These are phyloP conservation scores for Cladosporium sp. DNA, from an alignment of 2,329 filamentous ascomycete species.

Conservation along the genomic window DNA sequence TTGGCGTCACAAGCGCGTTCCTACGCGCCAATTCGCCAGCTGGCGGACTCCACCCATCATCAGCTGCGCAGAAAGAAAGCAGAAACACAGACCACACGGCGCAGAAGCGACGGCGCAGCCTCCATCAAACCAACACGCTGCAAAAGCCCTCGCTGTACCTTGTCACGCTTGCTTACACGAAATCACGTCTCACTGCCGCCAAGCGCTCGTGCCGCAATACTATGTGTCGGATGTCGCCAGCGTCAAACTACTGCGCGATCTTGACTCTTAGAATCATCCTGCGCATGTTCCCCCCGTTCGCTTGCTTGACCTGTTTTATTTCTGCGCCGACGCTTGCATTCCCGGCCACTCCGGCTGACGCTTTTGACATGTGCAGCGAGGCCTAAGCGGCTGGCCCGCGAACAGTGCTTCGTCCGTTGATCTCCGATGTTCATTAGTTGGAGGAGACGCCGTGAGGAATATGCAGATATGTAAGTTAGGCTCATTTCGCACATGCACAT, in stretches of 20 bases:
- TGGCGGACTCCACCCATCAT: slow-evolving; percentile 7
- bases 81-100: background rate
- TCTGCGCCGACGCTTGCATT: slow-evolving; percentile 9
- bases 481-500: background rate
- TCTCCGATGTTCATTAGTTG: slow-evolving; percentile 6
- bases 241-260: slow-evolving; percentile 15
- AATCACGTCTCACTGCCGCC: slow-evolving; percentile 1
- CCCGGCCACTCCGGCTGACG: slow-evolving; percentile 17
- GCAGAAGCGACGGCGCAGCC: slow-evolving; percentile 9
- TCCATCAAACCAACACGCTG: slow-evolving; percentile 1
- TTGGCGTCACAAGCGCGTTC: slow-evolving; percentile 13
- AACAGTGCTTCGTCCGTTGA: slow-evolving; percentile 16
- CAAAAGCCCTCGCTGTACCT: background rate
- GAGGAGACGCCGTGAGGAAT: slow-evolving; percentile 3
- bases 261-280: slow-evolving; percentile 6
- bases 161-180: slow-evolving; percentile 5
- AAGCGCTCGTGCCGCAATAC: slow-evolving; percentile 15
- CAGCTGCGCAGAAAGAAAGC: slow-evolving; percentile 8
- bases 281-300: background rate
- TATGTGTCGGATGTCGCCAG: background rate
- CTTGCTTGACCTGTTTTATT: background rate
- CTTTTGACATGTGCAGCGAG: slow-evolving; percentile 2
- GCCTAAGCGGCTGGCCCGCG: slow-evolving; percentile 8
- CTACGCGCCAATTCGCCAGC: slow-evolving; percentile 17
- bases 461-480: slow-evolving; percentile 6